phyloP scores from a whole-genome alignment of 148 eudicot species.

The Salicornia ramosissima region DNA sequence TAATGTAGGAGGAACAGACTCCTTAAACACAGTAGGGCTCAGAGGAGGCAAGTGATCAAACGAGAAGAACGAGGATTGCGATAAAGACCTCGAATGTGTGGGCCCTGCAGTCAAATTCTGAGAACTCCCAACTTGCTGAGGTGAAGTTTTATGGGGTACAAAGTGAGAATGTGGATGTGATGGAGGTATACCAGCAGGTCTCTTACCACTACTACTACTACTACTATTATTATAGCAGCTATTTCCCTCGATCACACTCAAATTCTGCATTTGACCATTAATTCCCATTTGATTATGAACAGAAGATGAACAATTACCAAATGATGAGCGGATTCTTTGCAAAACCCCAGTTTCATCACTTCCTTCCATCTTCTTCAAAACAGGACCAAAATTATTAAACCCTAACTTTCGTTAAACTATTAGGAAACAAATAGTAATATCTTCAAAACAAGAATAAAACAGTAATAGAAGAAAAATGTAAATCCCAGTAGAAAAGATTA shows the following conservation, averaged over 20 bases:
- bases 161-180: slow-evolving; percentile 28
- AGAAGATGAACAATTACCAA: slow-evolving; percentile 34
- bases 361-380: slow-evolving; percentile 24
- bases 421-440: not conserved
- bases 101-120: slow-evolving; percentile 18
- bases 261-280: slow-evolving; percentile 32
- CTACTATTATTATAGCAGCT: not conserved
- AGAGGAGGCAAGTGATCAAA: slow-evolving; percentile 44
- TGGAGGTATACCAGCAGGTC: slow-evolving; percentile 32
- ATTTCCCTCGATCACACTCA: slow-evolving; percentile 16
- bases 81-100: slow-evolving; percentile 34
- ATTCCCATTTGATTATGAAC: slow-evolving; percentile 15
- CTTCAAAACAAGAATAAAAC: not conserved
- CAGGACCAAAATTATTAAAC: not conserved
- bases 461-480: not conserved
- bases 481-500: slow-evolving; percentile 5
- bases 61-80: slow-evolving; percentile 38
- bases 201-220: slow-evolving; percentile 14
- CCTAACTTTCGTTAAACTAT: slow-evolving; percentile 4
- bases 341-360: slow-evolving; percentile 35
- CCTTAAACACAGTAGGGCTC: slow-evolving; percentile 27
- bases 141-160: slow-evolving; percentile 4
- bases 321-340: slow-evolving; percentile 28
- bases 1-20: slow-evolving; percentile 13
- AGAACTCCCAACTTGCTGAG: slow-evolving; percentile 21